A percentile compares a stretch with the other conserved stretches of the same genome.
phyloP scores from a whole-genome alignment of 441 rosid genomes.

The Macaranga tanarius region DNA sequence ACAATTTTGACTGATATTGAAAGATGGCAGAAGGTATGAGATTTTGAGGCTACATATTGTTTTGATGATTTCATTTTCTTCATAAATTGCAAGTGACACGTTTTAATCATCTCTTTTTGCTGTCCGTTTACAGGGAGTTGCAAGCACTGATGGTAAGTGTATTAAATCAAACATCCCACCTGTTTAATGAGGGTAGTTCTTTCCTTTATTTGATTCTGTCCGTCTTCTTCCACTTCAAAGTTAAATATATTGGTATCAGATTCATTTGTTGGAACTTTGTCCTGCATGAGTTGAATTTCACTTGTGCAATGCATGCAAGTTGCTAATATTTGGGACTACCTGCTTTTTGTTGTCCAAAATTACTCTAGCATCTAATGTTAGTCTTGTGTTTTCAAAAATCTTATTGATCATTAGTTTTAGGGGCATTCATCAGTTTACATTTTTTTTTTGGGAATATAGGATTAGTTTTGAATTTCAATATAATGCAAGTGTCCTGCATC shows the following conservation, averaged over 20 bases:
- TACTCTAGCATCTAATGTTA: not conserved
- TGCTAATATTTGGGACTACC: not conserved
- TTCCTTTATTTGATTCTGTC: slow-evolving; percentile 3
- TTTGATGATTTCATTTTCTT: slow-evolving; percentile 5
- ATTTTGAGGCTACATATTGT: slow-evolving; percentile 17
- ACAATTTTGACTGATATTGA: slow-evolving; percentile 86
- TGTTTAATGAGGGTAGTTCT: not conserved
- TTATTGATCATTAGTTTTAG: not conserved
- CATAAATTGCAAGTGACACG: slow-evolving; percentile 16
- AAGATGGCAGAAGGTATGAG: slow-evolving; percentile 90
- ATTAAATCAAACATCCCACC: slow-evolving; percentile 10
- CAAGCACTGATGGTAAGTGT: slow-evolving; percentile 82
- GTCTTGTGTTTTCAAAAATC: slow-evolving; percentile 5
- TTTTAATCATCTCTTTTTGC: slow-evolving; percentile 26
- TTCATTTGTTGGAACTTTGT: not conserved
- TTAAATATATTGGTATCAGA: not conserved
- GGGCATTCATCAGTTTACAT: not conserved
- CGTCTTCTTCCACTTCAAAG: slow-evolving; percentile 5
- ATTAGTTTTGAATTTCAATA: not conserved
- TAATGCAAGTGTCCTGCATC: not conserved
- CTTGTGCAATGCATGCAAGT: not conserved
- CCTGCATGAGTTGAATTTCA: not conserved
- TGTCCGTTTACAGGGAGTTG: slow-evolving; percentile 77
- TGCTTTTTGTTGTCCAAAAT: slow-evolving; percentile 2
- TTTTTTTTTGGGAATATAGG: slow-evolving; percentile 8